Evolutionary conservation across 495 filamentous ascomycete genomes (phyloP), one percentile per base, ranked within the genome.

Genomic region (Cryomyces antarcticus): DNA sequence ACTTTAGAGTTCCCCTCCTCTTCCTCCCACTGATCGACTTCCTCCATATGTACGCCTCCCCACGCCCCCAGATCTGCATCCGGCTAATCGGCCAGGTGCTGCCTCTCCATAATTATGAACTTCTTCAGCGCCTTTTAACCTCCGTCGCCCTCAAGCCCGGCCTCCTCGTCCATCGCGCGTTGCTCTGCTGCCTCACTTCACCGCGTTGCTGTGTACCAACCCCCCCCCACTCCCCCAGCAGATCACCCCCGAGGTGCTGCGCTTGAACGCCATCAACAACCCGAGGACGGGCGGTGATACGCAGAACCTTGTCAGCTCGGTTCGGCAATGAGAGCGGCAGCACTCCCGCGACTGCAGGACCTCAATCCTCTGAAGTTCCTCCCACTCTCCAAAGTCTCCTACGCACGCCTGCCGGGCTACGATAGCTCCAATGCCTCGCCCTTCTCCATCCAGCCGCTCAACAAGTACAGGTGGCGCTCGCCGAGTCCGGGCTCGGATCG

Each of bases 341-440:
- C 28, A 6, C n/a, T 47, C n/a, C 41, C 48, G 30, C 44, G 46
- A 17, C 42, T 48, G 38, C 49, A 44, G 28, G 44, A 46, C 28
- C 45, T 52, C 29, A 49, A 52, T 34, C 49, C 49, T 5, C 41
- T 49, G 33, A 48, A 45, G 12, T 7, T 50, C 11, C 44, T 48
- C 12, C 49, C 49, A 11, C 46, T 49, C 39, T 47, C 52, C 39
- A 41, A 39, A 41, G 49, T 57, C 46, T 41, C 43, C 38, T 61
- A 61, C 47, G 55, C 59, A 41, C 56, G 52, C 37, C 46, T 61
- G 37, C 57, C 58, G 31, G 46, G 42, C 33, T 44, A 35, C 41
- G 56, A 58, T 30, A 54, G 44, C 49, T 41, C 43, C 47, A 57
- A 41, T 43, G 46, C 41, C 44, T 56, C 55, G 24, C 54, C 58